phyloP scores from a whole-genome alignment of 2,329 filamentous ascomycete species.

The Ophiostoma himal-ulmi region DNA sequence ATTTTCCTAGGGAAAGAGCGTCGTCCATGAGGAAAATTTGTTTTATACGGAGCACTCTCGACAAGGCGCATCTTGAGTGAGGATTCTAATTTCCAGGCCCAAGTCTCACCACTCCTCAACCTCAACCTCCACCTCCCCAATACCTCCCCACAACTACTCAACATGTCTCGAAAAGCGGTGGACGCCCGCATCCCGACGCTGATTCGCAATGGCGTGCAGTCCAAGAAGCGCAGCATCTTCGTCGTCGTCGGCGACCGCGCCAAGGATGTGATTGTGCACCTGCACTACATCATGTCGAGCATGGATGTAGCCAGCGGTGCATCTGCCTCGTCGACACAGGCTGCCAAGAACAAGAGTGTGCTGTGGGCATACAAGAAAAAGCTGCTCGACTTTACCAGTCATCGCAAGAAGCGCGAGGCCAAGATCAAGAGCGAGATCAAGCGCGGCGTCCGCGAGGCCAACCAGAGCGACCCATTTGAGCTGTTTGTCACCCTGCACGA shows the following conservation, averaged over 20 bases:
- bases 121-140: neutral
- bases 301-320: constrained; percentile 37
- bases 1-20: constrained; percentile 18
- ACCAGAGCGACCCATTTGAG: constrained; percentile 92
- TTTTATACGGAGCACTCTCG: neutral
- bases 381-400: constrained; percentile 86
- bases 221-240: constrained; percentile 98
- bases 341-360: constrained; percentile 93
- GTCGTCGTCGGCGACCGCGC: constrained; percentile 89
- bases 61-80: constrained; percentile 8
- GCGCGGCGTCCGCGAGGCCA: constrained; percentile 84
- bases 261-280: constrained; percentile 94
- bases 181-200: constrained; percentile 87
- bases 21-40: constrained; percentile 2
- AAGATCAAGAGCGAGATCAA: constrained; percentile 99
- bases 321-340: neutral
- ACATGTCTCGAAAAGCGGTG: constrained; percentile 56
- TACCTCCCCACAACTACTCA: constrained; percentile 26
- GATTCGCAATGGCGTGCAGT: constrained; percentile 83
- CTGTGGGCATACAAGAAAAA: constrained; percentile 98
- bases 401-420: constrained; percentile 94
- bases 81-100: neutral
- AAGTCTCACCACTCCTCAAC: neutral
- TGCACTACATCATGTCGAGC: constrained; percentile 85
- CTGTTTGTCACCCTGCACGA: constrained; percentile 94